Conservation (phyloP, 2,329 filamentous ascomycete species). For the Dryadomyces sulphureus region DNA sequence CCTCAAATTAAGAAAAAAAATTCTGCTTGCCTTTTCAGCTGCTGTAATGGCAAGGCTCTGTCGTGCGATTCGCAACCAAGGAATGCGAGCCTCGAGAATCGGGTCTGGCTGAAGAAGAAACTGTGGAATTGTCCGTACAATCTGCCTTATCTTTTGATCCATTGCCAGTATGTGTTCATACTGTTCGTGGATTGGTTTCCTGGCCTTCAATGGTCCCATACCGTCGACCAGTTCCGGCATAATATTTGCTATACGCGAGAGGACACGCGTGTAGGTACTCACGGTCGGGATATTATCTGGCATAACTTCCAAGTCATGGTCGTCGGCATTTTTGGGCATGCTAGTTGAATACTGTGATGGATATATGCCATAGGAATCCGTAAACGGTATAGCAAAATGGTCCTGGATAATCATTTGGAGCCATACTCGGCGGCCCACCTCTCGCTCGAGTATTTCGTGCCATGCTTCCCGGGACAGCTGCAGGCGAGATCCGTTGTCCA, state of each 20-base stretch:
- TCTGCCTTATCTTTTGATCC: slow-evolving; percentile 18
- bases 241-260: slow-evolving; percentile 16
- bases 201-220: slow-evolving; percentile 16
- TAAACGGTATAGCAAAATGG: slow-evolving; percentile 20
- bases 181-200: slow-evolving; percentile 15
- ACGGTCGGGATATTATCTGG: slow-evolving; percentile 8
- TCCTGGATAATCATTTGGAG: slow-evolving; percentile 23
- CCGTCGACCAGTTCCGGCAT: slow-evolving; percentile 18
- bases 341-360: slow-evolving; percentile 19
- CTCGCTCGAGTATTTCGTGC: slow-evolving; percentile 12
- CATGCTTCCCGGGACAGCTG: neutral
- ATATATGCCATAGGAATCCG: slow-evolving; percentile 21
- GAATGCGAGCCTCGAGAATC: slow-evolving; percentile 12
- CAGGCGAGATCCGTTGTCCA: neutral
- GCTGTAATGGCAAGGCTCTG: slow-evolving; percentile 22
- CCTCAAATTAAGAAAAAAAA: neutral
- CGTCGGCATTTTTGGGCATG: slow-evolving; percentile 18
- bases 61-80: slow-evolving; percentile 20
- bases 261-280: slow-evolving; percentile 14
- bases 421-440: slow-evolving; percentile 21
- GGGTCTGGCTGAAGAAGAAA: slow-evolving; percentile 16
- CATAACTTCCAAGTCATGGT: slow-evolving; percentile 13
- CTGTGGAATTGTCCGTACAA: slow-evolving; percentile 17
- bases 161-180: slow-evolving; percentile 19
- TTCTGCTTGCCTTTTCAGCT: slow-evolving; percentile 17